These are phyloP conservation scores for Lepiota subincarnata DNA, from an alignment of 768 basidiomycete genomes.

Conservation along the genomic window DNA sequence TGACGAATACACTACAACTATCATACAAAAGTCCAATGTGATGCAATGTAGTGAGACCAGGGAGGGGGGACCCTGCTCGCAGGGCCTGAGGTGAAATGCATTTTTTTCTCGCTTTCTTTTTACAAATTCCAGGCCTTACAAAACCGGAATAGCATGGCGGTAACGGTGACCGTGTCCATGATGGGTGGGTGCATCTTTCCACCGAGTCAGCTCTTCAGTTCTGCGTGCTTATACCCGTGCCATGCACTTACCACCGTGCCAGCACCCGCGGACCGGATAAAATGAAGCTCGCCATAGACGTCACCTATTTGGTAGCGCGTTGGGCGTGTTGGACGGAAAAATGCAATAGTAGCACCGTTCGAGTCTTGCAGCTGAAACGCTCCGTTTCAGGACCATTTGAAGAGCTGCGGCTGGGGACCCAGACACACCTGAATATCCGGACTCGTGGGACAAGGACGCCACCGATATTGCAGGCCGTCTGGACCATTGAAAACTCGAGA, in stretches of 20 bases:
- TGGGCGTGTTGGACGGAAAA: slow-evolving; percentile 73
- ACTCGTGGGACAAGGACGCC: slow-evolving; percentile 62
- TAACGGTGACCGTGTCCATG: slow-evolving; percentile 85
- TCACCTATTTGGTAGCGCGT: slow-evolving; percentile 84
- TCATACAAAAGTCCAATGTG: slow-evolving; percentile 9
- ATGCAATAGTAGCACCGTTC: slow-evolving; percentile 65
- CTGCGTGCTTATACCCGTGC: background rate
- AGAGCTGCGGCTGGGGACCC: slow-evolving; percentile 13
- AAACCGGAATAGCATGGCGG: slow-evolving; percentile 82
- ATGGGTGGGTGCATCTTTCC: slow-evolving; percentile 79
- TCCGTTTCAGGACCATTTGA: slow-evolving; percentile 17
- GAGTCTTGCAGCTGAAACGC: slow-evolving; percentile 64
- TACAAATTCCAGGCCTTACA: slow-evolving; percentile 52
- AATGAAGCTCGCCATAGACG: slow-evolving; percentile 83
- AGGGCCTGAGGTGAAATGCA: slow-evolving; percentile 6
- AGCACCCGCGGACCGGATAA: slow-evolving; percentile 71
- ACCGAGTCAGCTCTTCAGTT: background rate
- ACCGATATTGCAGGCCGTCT: slow-evolving; percentile 76
- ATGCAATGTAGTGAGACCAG: slow-evolving; percentile 6
- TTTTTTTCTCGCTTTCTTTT: slow-evolving; percentile 10
- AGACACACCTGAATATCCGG: slow-evolving; percentile 57
- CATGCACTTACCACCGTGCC: slow-evolving; percentile 67
- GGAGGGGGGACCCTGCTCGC: background rate
- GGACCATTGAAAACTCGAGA: slow-evolving; percentile 75
- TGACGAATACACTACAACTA: slow-evolving; percentile 9